Conservation (phyloP, 2,329 filamentous ascomycete genomes). For the Stromatinia cepivora region DNA sequence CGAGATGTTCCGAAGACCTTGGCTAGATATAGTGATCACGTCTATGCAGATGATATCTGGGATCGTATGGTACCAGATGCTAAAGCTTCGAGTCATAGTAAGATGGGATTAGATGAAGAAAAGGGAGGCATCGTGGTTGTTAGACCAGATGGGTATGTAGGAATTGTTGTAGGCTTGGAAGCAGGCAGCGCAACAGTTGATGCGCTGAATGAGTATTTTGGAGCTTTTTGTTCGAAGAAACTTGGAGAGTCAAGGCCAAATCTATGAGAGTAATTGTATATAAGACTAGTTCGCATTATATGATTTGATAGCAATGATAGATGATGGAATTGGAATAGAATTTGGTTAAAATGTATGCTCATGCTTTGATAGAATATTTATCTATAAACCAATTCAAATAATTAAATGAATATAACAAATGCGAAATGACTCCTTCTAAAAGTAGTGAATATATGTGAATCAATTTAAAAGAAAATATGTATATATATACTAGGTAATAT, state of each 20-base stretch:
- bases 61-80: slow-evolving; percentile 70
- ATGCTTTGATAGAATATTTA: not conserved
- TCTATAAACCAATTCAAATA: not conserved
- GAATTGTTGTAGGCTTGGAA: slow-evolving; percentile 69
- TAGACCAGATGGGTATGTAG: slow-evolving; percentile 84
- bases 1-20: slow-evolving; percentile 69
- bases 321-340: not conserved
- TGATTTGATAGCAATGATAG: not conserved
- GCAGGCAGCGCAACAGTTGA: slow-evolving; percentile 79
- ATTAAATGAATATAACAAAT: too few relatives aligned
- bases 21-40: slow-evolving; percentile 73
- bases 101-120: slow-evolving; percentile 77
- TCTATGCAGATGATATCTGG: slow-evolving; percentile 83
- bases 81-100: slow-evolving; percentile 75
- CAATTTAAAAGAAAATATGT: too few relatives aligned
- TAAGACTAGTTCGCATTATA: not conserved
- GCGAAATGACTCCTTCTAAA: too few relatives aligned
- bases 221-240: slow-evolving; percentile 66
- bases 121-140: slow-evolving; percentile 80
- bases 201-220: slow-evolving; percentile 81
- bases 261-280: slow-evolving; percentile 38
- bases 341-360: not conserved
- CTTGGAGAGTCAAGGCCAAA: slow-evolving; percentile 46
- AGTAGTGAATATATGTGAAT: too few relatives aligned
- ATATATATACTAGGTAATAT: too few relatives aligned